These are phyloP conservation scores for Rugonectria rugulosa DNA, from an alignment of 2,329 filamentous ascomycete species.

Conservation along the genomic window DNA sequence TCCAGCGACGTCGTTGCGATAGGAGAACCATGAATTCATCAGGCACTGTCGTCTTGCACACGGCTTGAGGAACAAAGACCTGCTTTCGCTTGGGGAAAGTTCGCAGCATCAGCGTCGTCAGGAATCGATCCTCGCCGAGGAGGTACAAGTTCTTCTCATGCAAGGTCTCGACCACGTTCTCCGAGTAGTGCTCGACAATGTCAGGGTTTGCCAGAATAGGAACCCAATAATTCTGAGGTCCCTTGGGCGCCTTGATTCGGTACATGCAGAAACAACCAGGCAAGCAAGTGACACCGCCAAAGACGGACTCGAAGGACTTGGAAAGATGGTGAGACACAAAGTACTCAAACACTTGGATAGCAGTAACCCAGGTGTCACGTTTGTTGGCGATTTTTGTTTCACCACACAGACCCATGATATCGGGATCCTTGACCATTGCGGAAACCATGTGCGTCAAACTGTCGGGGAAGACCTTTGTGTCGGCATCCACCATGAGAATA, in stretches of 20 bases:
- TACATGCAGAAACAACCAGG: slow-evolving; percentile 99
- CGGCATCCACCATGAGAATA: slow-evolving; percentile 98
- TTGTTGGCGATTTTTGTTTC: slow-evolving; percentile 99
- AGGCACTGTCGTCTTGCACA: slow-evolving; percentile 98
- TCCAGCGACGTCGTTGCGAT: slow-evolving; percentile 96
- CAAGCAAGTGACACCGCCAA: slow-evolving; percentile 98
- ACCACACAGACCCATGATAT: slow-evolving; percentile 98
- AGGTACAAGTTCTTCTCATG: slow-evolving; percentile 97
- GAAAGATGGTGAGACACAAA: slow-evolving; percentile 98
- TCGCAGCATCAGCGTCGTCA: slow-evolving; percentile 96
- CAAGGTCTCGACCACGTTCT: slow-evolving; percentile 97
- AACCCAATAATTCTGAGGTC: slow-evolving; percentile 99
- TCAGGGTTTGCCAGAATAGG: slow-evolving; percentile 98
- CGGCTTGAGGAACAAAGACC: slow-evolving; percentile 96
- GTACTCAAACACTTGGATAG: slow-evolving; percentile 99
- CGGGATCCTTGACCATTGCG: slow-evolving; percentile 98
- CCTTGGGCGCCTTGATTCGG: slow-evolving; percentile 98
- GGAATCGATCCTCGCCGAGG: slow-evolving; percentile 91
- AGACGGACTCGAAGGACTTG: slow-evolving; percentile 98
- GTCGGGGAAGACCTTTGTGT: slow-evolving; percentile 99
- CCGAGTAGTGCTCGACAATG: slow-evolving; percentile 98
- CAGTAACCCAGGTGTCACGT: slow-evolving; percentile 90
- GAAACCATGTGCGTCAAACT: slow-evolving; percentile 98
- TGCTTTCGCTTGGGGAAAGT: slow-evolving; percentile 99
- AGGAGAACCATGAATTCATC: slow-evolving; percentile 91